Percentiles rank a stretch among this genome's conserved stretches.
phyloP scores from a whole-genome alignment of 345 rosid genomes.

The Viola odorata region DNA sequence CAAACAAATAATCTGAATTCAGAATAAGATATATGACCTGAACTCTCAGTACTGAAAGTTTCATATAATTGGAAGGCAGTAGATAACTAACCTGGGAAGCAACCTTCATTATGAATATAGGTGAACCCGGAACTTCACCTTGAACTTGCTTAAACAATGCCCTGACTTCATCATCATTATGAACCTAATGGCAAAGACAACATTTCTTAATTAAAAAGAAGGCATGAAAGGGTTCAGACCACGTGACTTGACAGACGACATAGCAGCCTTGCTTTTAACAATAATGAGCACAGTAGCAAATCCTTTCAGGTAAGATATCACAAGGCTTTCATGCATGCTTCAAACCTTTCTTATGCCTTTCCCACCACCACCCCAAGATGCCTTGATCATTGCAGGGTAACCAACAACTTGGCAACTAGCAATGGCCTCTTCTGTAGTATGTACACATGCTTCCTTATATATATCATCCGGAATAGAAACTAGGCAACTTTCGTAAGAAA shows the following conservation, averaged over 20 bases:
- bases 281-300: not conserved
- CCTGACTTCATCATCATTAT: slow-evolving; percentile 94
- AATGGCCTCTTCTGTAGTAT: slow-evolving; percentile 96
- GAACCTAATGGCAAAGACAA: slow-evolving; percentile 49
- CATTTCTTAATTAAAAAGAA: slow-evolving; percentile 2
- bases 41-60: slow-evolving; percentile 1
- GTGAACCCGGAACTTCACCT: slow-evolving; percentile 99
- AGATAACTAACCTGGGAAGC: slow-evolving; percentile 84
- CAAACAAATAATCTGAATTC: slow-evolving; percentile 17
- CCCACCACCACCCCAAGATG: slow-evolving; percentile 99
- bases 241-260: not conserved
- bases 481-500: slow-evolving; percentile 68
- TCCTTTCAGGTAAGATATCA: slow-evolving; percentile 1
- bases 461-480: slow-evolving; percentile 78
- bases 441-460: slow-evolving; percentile 90
- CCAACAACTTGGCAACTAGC: slow-evolving; percentile 97
- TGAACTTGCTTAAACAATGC: slow-evolving; percentile 99
- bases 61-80: slow-evolving; percentile 10
- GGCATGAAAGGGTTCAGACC: slow-evolving; percentile 8
- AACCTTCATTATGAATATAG: slow-evolving; percentile 99
- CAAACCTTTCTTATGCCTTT: slow-evolving; percentile 99
- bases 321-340: slow-evolving; percentile 10
- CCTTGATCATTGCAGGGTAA: slow-evolving; percentile 99
- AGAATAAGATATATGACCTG: slow-evolving; percentile 3
- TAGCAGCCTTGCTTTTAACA: slow-evolving; percentile 7